These are phyloP conservation scores for Verbena officinalis DNA, from an alignment of 257 asterid genomes.

Conservation along the genomic window DNA sequence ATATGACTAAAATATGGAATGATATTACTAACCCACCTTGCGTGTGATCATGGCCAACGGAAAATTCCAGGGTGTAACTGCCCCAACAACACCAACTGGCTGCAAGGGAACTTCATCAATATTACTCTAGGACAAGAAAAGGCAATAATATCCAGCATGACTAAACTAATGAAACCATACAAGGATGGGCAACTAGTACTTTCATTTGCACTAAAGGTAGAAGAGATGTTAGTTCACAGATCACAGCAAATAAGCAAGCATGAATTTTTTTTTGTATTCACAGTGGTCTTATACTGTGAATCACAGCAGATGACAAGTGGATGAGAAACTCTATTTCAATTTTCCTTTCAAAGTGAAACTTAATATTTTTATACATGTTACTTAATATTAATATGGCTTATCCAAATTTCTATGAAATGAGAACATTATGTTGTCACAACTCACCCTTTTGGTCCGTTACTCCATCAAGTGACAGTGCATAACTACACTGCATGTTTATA, in stretches of 20 bases:
- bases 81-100: slow-evolving; percentile 99
- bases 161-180: slow-evolving; percentile 15
- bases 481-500: not conserved
- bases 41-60: slow-evolving; percentile 99
- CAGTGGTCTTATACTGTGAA: not conserved
- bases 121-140: slow-evolving; percentile 18
- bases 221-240: slow-evolving; percentile 8
- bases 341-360: not conserved
- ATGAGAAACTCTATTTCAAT: slow-evolving; percentile 11
- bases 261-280: slow-evolving; percentile 3
- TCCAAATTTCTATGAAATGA: slow-evolving; percentile 14
- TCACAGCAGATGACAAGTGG: slow-evolving; percentile 9
- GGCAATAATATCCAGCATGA: slow-evolving; percentile 7
- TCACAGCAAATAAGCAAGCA: slow-evolving; percentile 1
- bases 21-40: slow-evolving; percentile 51
- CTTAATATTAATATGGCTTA: not conserved
- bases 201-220: not conserved
- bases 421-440: not conserved
- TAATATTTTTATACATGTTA: too few relatives aligned
- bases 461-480: not conserved
- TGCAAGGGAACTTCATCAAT: slow-evolving; percentile 47
- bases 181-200: slow-evolving; percentile 12
- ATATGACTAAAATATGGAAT: slow-evolving; percentile 13
- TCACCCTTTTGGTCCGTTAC: not conserved
- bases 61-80: slow-evolving; percentile 96